Evolutionary conservation across 495 filamentous ascomycete species (phyloP), one percentile per base, ranked within the genome.

Genomic region (Extremus antarcticus): DNA sequence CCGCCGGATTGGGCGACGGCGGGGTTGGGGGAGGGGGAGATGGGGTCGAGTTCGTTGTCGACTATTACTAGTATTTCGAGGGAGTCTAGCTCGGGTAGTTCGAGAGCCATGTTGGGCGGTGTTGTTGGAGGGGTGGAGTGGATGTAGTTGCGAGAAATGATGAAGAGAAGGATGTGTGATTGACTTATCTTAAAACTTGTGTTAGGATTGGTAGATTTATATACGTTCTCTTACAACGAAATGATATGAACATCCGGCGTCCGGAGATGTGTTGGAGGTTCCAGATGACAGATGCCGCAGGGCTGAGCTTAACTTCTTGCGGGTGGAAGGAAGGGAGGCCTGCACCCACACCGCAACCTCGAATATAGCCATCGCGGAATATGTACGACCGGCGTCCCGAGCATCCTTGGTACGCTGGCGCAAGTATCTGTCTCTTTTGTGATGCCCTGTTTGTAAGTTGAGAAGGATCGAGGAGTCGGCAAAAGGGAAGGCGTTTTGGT

Each of bases 21-120:
- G 22, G 73, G 71, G 23, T 77, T 71, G 1, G 75, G 67, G 17
- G 70, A 61, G 0, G 75, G 68, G 0, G 79, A 79, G 46, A 83
- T 68, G 3, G 75, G 74, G 59, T 83, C 80, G 65, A 54, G 43
- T 40, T 83, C 79, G 66, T 83, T 80, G 63, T 78, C 76, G 41
- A 79, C 70, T 53, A 78, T 73, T 25, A 77, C 65, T 19, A 65
- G 49, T 46, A 73, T 74, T 53, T 74, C 70, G 8, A 80, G 68
- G 1, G 65, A 62, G 66, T 78, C 76, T 25, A 79, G 59, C 54
- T 77, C 73, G 55, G 20, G 20, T 3, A 48, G 46, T 23, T 48
- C 8, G 41, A n/a, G 41, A 7, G 41, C 41, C 41, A 45, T 45
- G 15, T n/a, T n/a, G 41, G 17, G 13, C 4, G 29, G 29, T 7